A percentile compares a stretch with the other conserved stretches of the same genome.
phyloP scores from a whole-genome alignment of 345 rosid genomes.

The Brassica cretica region DNA sequence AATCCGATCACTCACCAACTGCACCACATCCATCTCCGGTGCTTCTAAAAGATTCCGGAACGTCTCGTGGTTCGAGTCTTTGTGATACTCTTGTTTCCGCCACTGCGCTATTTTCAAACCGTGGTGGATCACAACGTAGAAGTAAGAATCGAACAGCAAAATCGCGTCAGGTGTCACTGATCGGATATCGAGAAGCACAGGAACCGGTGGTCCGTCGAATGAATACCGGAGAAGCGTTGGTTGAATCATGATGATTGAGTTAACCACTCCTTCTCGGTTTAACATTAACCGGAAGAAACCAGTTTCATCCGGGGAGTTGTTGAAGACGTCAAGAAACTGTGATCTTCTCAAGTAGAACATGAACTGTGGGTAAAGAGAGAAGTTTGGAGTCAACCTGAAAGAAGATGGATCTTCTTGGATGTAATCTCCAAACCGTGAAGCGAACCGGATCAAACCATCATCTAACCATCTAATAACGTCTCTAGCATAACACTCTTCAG shows the following conservation, averaged over 20 bases:
- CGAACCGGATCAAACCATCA: conserved; percentile 69
- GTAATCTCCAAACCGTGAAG: conserved; percentile 89
- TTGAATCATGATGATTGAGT: conserved; percentile 91
- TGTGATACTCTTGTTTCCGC: conserved; percentile 82
- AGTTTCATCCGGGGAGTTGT: conserved; percentile 86
- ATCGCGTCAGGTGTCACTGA: conserved; percentile 75
- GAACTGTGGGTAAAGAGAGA: conserved; percentile 95
- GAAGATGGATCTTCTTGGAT: conserved; percentile 90
- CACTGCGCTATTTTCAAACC: conserved; percentile 92
- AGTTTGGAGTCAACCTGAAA: conserved; percentile 78
- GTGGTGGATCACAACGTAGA: conserved; percentile 80
- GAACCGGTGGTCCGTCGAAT: conserved; percentile 91
- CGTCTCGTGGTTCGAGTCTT: conserved; percentile 81
- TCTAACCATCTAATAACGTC: conserved; percentile 94
- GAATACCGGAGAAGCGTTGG: conserved; percentile 90
- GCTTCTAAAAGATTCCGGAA: conserved; percentile 85
- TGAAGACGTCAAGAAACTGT: conserved; percentile 92
- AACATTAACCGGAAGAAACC: conserved; percentile 83
- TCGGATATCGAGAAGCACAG: conserved; percentile 88
- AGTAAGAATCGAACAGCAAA: conserved; percentile 87
- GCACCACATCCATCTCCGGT: conserved; percentile 71
- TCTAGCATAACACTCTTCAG: conserved; percentile 67
- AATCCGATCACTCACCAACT: conserved; percentile 65
- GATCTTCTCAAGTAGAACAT: conserved; percentile 95
- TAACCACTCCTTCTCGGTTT: conserved; percentile 88